A percentile compares a stretch with the other conserved stretches of the same genome.
These are phyloP conservation scores for Calvatia gigantea DNA, from an alignment of 768 basidiomycete species.

Conservation along the genomic window DNA sequence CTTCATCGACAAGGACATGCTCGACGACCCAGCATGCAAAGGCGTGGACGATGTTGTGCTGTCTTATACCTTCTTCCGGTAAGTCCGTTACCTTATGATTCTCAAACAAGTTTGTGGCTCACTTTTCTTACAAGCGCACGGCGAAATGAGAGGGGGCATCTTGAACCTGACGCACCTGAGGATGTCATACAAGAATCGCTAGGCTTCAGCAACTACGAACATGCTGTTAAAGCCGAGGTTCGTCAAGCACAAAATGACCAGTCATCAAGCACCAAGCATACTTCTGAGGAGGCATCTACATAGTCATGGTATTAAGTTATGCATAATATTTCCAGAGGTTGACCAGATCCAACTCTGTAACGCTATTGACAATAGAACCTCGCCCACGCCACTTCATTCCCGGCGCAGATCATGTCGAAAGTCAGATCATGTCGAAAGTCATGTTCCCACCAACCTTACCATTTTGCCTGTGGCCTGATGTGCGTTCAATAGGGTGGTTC, in stretches of 20 bases:
- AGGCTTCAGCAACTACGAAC: conserved; percentile 68
- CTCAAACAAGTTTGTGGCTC: background rate
- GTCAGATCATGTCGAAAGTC: background rate
- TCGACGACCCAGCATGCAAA: conserved; percentile 87
- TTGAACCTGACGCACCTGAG: conserved; percentile 88
- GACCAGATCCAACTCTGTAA: background rate
- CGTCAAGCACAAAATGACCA: conserved; percentile 8
- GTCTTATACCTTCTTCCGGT: conserved; percentile 98
- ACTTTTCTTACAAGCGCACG: conserved; percentile 57
- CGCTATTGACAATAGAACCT: background rate
- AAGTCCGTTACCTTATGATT: conserved; percentile 20
- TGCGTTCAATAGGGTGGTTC: no score
- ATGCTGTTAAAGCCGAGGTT: conserved; percentile 36
- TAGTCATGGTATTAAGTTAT: background rate
- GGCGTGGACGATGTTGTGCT: conserved; percentile 89
- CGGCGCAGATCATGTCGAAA: background rate
- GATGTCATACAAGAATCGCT: conserved; percentile 76
- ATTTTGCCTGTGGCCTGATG: no score
- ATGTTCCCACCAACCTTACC: conserved; percentile 24
- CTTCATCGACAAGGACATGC: conserved; percentile 96
- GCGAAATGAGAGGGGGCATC: conserved; percentile 77
- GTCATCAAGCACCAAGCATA: background rate
- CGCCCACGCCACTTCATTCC: background rate
- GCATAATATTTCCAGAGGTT: no score
- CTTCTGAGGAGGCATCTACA: background rate